phyloP scores from a whole-genome alignment of 2,329 filamentous ascomycete genomes.

The Fusarium begoniae region DNA sequence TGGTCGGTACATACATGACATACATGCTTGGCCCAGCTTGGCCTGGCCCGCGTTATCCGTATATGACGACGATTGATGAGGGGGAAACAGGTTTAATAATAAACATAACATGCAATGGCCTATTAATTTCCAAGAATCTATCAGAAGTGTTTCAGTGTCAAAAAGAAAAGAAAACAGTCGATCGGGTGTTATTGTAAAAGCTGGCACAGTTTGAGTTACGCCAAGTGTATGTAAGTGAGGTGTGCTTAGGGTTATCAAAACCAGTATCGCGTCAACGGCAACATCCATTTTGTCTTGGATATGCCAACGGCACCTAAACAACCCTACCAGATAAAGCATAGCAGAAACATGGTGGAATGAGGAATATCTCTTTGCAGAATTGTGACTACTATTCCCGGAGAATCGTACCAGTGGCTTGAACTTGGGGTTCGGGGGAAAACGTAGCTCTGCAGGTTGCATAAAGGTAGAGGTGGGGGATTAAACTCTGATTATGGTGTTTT shows the following conservation, averaged over 20 bases:
- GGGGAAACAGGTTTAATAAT: neutral
- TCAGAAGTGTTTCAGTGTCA: neutral
- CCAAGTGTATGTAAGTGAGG: neutral
- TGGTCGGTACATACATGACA: slow-evolving; percentile 10
- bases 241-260: neutral
- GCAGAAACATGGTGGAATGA: slow-evolving; percentile 9
- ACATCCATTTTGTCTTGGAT: neutral
- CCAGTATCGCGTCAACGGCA: neutral
- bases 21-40: slow-evolving; percentile 11
- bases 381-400: slow-evolving; percentile 7
- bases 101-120: neutral
- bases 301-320: slow-evolving; percentile 8
- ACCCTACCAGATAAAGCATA: neutral
- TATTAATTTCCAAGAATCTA: neutral
- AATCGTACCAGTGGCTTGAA: slow-evolving; percentile 30
- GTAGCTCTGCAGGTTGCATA: slow-evolving; percentile 25
- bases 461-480: slow-evolving; percentile 7
- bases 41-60: slow-evolving; percentile 12
- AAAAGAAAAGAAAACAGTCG: neutral
- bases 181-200: neutral
- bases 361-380: neutral
- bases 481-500: slow-evolving; percentile 18
- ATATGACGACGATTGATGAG: slow-evolving; percentile 19
- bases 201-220: neutral
- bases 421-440: slow-evolving; percentile 14